phyloP scores from a whole-genome alignment of 179 eudicot genomes.

The Carnegiea gigantea region DNA sequence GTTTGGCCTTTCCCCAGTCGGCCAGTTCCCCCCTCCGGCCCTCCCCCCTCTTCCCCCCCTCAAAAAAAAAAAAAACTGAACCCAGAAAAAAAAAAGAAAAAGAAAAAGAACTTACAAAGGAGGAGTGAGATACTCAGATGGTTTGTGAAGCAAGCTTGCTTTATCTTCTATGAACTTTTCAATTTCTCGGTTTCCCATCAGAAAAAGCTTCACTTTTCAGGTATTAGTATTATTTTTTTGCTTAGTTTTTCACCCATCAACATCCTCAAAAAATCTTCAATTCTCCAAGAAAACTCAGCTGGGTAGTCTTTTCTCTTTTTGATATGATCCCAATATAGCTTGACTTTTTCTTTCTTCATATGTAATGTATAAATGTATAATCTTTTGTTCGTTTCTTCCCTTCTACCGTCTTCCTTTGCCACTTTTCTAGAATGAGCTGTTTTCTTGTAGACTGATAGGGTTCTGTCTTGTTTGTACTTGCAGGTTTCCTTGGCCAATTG shows the following conservation, averaged over 20 bases:
- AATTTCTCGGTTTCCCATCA: background rate
- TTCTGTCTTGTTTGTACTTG: background rate
- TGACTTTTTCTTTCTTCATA: background rate
- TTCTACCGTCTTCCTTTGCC: constrained; percentile 20
- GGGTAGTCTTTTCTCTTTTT: background rate
- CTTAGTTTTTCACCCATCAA: background rate
- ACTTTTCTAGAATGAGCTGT: background rate
- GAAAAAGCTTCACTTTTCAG: background rate
- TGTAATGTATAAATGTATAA: background rate
- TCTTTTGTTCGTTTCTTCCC: constrained; percentile 21
- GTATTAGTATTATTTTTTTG: too few relatives aligned
- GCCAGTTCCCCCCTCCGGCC: too few relatives aligned
- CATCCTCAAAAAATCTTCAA: background rate
- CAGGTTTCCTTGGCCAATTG: background rate
- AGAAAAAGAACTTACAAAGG: background rate
- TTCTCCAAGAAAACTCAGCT: constrained; percentile 1
- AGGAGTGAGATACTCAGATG: background rate
- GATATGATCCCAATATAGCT: background rate
- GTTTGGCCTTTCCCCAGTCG: too few relatives aligned
- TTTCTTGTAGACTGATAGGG: background rate
- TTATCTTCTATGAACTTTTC: constrained; percentile 1
- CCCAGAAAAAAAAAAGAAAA: too few relatives aligned
- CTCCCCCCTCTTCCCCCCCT: too few relatives aligned
- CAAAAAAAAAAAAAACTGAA: background rate
- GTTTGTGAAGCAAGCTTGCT: background rate